Conservation (phyloP, 1,139 yeast genomes). For the Meyerozyma elateridarum region DNA sequence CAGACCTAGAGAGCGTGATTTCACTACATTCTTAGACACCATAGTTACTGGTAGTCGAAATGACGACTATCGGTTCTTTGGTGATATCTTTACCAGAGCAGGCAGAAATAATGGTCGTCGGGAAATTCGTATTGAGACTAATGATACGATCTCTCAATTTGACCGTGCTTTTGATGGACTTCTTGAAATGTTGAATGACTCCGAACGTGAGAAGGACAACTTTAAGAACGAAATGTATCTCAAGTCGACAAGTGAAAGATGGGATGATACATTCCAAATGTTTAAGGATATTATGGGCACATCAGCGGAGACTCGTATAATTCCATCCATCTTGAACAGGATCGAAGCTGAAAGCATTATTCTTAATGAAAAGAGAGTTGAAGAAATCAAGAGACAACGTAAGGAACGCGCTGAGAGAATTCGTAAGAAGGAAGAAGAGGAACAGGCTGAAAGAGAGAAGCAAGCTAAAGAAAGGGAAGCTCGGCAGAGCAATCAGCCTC, state of each 20-base stretch:
- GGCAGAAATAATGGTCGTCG: neutral
- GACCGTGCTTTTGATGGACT: constrained; percentile 28
- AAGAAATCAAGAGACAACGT: constrained; percentile 23
- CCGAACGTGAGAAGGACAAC: constrained; percentile 8
- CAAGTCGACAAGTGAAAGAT: constrained; percentile 61
- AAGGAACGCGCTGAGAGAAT: constrained; percentile 24
- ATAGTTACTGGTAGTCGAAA: constrained; percentile 1
- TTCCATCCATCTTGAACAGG: constrained; percentile 48
- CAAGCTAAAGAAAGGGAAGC: constrained; percentile 34
- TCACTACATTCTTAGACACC: constrained; percentile 2
- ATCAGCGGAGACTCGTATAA: constrained; percentile 30
- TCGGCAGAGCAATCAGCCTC: constrained; percentile 9
- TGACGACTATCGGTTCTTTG: constrained; percentile 3
- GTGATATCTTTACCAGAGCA: constrained; percentile 2
- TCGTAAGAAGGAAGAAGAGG: constrained; percentile 28
- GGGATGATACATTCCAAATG: constrained; percentile 57
- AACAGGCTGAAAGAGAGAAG: constrained; percentile 29
- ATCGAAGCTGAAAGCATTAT: constrained; percentile 47
- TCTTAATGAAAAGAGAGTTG: constrained; percentile 23
- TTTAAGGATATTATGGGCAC: constrained; percentile 36
- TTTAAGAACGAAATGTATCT: constrained; percentile 27
- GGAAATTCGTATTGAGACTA: constrained; percentile 2
- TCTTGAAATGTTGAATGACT: constrained; percentile 16
- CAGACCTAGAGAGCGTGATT: constrained; percentile 1
- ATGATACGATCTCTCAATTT: constrained; percentile 11